A percentile compares a stretch with the other conserved stretches of the same genome.
Evolutionary conservation across 2,329 filamentous ascomycete species (phyloP).

Genomic region (Fonsecaea multimorphosa): DNA sequence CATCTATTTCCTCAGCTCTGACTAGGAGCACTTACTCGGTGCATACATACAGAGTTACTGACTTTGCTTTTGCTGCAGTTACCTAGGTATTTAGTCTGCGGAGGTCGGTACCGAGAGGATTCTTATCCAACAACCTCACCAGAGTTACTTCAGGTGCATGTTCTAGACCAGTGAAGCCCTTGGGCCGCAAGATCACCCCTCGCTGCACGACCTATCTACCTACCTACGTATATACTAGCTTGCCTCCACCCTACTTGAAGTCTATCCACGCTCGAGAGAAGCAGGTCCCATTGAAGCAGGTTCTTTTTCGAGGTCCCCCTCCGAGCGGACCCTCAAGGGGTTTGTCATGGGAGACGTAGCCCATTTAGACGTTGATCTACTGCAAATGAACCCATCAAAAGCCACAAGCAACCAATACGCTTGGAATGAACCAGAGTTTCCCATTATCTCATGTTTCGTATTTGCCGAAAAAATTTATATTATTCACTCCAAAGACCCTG

Average conservation of each 20-base stretch:
- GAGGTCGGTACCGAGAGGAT: not conserved
- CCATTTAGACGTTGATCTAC: not conserved
- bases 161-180: not conserved
- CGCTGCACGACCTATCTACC: not conserved
- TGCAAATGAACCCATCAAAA: not conserved
- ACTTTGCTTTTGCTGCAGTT: not conserved
- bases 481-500: not conserved
- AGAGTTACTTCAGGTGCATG: not conserved
- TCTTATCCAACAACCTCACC: not conserved
- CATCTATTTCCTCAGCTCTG: not conserved
- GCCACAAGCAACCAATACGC: not conserved
- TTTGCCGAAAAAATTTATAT: not conserved
- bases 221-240: too few relatives aligned
- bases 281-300: not conserved
- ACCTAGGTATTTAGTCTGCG: not conserved
- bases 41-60: too few relatives aligned
- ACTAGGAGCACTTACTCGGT: not conserved
- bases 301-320: not conserved
- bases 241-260: not conserved
- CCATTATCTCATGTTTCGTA: not conserved
- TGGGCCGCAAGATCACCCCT: not conserved
- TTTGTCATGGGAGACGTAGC: not conserved
- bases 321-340: not conserved
- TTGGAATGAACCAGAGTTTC: not conserved
- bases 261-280: not conserved